phyloP scores from a whole-genome alignment of 345 rosid genomes.

The Moricandia arvensis region DNA sequence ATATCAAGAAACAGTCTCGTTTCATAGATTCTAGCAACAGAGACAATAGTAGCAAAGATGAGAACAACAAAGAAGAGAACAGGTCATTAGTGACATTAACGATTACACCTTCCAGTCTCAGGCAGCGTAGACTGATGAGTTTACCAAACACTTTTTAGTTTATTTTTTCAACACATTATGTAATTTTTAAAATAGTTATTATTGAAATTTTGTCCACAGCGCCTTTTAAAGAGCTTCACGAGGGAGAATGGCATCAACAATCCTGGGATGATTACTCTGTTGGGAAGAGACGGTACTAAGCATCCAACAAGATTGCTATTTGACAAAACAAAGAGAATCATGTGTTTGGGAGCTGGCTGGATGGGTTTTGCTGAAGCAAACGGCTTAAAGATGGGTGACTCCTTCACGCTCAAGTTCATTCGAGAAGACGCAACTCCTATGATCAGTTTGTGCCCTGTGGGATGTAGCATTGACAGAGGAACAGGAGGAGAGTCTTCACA shows the following conservation, averaged over 20 bases:
- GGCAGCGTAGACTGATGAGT: too few species aligned
- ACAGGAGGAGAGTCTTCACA: too few species aligned
- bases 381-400: neutral
- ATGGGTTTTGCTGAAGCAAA: constrained; percentile 4
- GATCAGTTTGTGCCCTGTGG: neutral
- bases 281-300: neutral
- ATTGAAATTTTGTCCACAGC: neutral
- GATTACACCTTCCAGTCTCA: too few species aligned
- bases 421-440: neutral
- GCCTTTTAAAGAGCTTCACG: constrained; percentile 3
- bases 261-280: neutral
- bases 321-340: neutral
- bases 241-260: neutral
- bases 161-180: too few species aligned
- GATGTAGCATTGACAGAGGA: too few species aligned
- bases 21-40: too few species aligned
- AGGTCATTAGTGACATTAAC: neutral
- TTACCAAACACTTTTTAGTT: too few species aligned
- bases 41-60: too few species aligned
- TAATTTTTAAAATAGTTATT: too few species aligned
- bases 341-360: neutral
- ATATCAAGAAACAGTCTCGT: too few species aligned
- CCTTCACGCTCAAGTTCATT: neutral
- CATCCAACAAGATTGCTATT: neutral
- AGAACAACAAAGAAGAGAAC: too few species aligned